Percentiles rank a stretch among this genome's conserved stretches.
These are phyloP conservation scores for Coniochaeta prunicola DNA, from an alignment of 2,329 filamentous ascomycete species.

Conservation along the genomic window DNA sequence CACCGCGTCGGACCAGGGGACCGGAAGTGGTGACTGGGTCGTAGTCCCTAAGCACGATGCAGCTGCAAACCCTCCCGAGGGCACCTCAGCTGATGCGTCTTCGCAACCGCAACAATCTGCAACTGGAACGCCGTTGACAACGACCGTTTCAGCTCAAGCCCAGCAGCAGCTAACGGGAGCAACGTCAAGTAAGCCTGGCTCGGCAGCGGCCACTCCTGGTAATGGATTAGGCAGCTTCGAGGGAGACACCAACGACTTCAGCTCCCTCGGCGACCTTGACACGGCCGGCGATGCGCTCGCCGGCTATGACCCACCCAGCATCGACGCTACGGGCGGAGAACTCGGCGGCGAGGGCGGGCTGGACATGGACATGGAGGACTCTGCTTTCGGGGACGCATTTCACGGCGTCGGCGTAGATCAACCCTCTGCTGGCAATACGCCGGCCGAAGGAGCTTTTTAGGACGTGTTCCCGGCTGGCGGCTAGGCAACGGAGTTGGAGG, in stretches of 20 bases:
- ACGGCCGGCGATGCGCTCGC: conserved; percentile 66
- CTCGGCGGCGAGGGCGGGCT: conserved; percentile 31
- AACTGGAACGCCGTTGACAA: conserved; percentile 5
- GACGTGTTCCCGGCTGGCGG: not conserved
- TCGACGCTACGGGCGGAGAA: conserved; percentile 34
- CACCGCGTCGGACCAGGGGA: conserved; percentile 41
- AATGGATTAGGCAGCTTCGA: conserved; percentile 21
- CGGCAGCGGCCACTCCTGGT: conserved; percentile 37
- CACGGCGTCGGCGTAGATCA: conserved; percentile 45
- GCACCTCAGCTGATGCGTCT: conserved; percentile 13
- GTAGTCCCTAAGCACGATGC: conserved; percentile 60
- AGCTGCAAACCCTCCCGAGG: conserved; percentile 25
- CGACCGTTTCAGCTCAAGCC: conserved; percentile 9
- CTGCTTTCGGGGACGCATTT: conserved; percentile 78
- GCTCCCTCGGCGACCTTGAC: conserved; percentile 58
- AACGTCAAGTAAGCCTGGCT: conserved; percentile 26
- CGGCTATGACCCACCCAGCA: conserved; percentile 54
- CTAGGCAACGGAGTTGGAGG: not conserved
- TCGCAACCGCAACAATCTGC: conserved; percentile 10
- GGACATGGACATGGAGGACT: conserved; percentile 58
- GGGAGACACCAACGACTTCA: conserved; percentile 52
- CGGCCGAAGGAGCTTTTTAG: conserved; percentile 26
- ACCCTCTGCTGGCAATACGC: conserved; percentile 25
- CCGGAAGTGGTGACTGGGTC: conserved; percentile 62
- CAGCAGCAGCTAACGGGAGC: conserved; percentile 6